Evolutionary conservation across 805 yeast genomes (phyloP).

Genomic region (Wickerhamomyces tratensis): DNA sequence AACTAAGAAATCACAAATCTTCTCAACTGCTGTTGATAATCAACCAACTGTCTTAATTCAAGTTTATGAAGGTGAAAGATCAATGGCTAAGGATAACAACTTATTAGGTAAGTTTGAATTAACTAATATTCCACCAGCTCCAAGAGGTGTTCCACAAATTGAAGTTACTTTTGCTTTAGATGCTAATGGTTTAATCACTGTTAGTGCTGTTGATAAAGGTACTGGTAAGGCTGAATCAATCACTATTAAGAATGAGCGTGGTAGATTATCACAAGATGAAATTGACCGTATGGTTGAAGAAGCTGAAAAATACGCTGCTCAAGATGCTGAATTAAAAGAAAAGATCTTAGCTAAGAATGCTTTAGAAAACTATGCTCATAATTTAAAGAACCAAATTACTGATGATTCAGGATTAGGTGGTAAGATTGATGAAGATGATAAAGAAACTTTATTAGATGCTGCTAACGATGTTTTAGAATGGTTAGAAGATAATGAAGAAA

Average conservation of each 20-base stretch:
- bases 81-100: slow-evolving; percentile 90
- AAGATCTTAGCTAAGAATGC: slow-evolving; percentile 85
- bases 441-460: slow-evolving; percentile 82
- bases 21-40: slow-evolving; percentile 94
- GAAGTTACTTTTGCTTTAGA: slow-evolving; percentile 85
- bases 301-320: slow-evolving; percentile 90
- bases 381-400: slow-evolving; percentile 60
- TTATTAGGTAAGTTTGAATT: slow-evolving; percentile 79
- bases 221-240: slow-evolving; percentile 89
- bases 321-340: slow-evolving; percentile 74
- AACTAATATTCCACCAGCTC: slow-evolving; percentile 83
- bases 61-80: slow-evolving; percentile 95
- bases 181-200: slow-evolving; percentile 82
- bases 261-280: slow-evolving; percentile 87
- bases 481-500: slow-evolving; percentile 78
- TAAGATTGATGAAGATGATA: slow-evolving; percentile 82
- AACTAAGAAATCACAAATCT: slow-evolving; percentile 89
- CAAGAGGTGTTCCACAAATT: slow-evolving; percentile 87
- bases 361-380: slow-evolving; percentile 82
- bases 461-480: slow-evolving; percentile 79
- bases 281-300: slow-evolving; percentile 97
- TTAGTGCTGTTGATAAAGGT: slow-evolving; percentile 84
- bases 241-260: slow-evolving; percentile 89
- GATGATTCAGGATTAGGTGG: slow-evolving; percentile 56
- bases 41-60: slow-evolving; percentile 93